Conservation (phyloP, 2,329 filamentous ascomycete species). For the Penicillium griseofulvum region DNA sequence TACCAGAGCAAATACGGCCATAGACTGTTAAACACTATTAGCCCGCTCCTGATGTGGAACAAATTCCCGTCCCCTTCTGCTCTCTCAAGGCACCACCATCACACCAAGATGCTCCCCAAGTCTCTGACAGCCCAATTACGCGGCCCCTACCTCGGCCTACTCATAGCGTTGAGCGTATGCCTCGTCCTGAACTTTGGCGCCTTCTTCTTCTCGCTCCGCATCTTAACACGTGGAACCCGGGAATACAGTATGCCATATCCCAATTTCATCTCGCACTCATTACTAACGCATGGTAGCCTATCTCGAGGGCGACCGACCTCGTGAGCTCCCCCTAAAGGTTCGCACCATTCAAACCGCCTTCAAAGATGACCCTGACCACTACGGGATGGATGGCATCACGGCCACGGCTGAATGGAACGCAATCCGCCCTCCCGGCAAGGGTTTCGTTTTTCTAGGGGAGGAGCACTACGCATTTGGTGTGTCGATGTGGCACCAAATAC, state of each 20-base stretch:
- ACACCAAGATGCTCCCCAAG: not conserved
- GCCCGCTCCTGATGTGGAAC: not conserved
- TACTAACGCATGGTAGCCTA: not conserved
- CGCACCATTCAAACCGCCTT: not conserved
- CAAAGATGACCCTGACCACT: not conserved
- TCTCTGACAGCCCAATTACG: not conserved
- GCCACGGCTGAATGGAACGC: conserved; percentile 1
- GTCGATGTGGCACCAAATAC: conserved; percentile 2
- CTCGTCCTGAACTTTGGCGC: not conserved
- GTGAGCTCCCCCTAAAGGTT: not conserved
- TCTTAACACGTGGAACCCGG: not conserved
- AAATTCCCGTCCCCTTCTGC: not conserved
- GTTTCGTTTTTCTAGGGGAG: not conserved
- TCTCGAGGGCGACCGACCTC: not conserved
- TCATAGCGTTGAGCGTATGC: not conserved
- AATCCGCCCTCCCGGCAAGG: not conserved
- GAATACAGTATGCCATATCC: not conserved
- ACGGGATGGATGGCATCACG: not conserved
- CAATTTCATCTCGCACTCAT: not conserved
- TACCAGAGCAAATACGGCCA: not conserved
- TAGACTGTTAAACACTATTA: not conserved
- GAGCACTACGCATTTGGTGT: not conserved
- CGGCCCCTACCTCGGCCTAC: not conserved
- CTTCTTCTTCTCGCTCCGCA: not conserved
- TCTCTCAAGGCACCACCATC: not conserved